phyloP scores from a whole-genome alignment of 306 rosid species.

The Rosa lucieae region DNA sequence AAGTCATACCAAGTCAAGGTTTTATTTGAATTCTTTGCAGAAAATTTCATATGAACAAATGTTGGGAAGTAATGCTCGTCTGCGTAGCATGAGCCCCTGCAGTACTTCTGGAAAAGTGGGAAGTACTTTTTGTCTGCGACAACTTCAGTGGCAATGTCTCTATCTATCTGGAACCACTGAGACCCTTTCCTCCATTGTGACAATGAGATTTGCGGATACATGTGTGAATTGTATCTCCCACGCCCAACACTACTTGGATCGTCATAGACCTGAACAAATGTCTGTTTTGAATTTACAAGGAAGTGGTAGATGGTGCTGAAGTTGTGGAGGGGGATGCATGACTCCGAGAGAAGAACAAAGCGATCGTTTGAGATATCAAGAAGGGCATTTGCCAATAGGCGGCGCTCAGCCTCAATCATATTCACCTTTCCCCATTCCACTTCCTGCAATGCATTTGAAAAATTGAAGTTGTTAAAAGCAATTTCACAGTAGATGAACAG shows the following conservation, averaged over 20 bases:
- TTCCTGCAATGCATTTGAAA: constrained; percentile 37
- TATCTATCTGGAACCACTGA: constrained; percentile 82
- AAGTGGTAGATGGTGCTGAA: constrained; percentile 68
- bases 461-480: neutral
- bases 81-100: constrained; percentile 56
- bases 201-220: constrained; percentile 52
- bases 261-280: constrained; percentile 54
- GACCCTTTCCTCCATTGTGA: constrained; percentile 82
- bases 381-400: constrained; percentile 74
- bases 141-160: constrained; percentile 56
- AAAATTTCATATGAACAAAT: constrained; percentile 44
- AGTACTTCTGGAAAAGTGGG: constrained; percentile 47
- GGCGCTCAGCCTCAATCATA: constrained; percentile 87
- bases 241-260: constrained; percentile 66
- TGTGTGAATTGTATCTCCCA: constrained; percentile 51
- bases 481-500: neutral
- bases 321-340: constrained; percentile 85
- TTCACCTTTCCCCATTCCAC: constrained; percentile 77
- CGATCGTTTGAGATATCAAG: constrained; percentile 78
- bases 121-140: constrained; percentile 59
- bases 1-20: constrained; percentile 87
- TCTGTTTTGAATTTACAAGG: constrained; percentile 53
- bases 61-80: constrained; percentile 91
- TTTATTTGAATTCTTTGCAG: constrained; percentile 61
- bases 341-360: constrained; percentile 69